Evolutionary conservation across 2,329 filamentous ascomycete species (phyloP), one percentile per base, ranked within the genome.

Genomic region (Xylariaceae sp.): DNA sequence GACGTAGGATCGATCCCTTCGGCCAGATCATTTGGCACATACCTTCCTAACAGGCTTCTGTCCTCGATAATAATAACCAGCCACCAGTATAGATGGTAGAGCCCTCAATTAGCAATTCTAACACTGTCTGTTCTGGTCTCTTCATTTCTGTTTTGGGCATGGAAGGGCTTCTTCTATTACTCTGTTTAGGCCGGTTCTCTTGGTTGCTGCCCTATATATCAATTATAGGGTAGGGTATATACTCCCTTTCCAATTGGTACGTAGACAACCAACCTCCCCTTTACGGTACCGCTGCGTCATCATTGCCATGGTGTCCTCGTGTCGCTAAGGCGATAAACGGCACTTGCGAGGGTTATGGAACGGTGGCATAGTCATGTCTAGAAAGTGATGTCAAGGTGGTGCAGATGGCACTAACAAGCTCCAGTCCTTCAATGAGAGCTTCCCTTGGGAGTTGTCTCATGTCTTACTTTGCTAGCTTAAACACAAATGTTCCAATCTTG

Each of bases 331-430:
- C 13, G 15, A 35, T 21, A 30, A 15, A 18, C 18, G 1, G 33
- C 7, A 30, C 35, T 39, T 6, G 8, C 7, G 33, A 23, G 27
- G 21, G 27, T 10, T 27, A 33, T 40, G 27, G 15, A n/a, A 16
- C 26, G 4, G 2, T 29, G 23, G 29, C 8, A 15, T 23, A 23
- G 18, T 44, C 42, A 30, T 37, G 35, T 29, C 35, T 24, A 27
- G 20, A 27, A 32, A 8, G 45, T 51, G 44, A 53, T 59, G 46
- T 53, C 48, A 53, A 27, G 30, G 39, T 50, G 23, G 23, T 50
- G 35, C 49, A 52, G 27, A 39, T 24, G 40, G 23, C 40, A 40
- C 40, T 30, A 58, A 51, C 53, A 54, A 57, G 50, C 56, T 59
- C 48, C 32, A 15, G 39, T 36, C 41, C 24, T 26, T 27, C 43